Evolutionary conservation across 257 asterid species (phyloP).

Genomic region (Plantago elongata): DNA sequence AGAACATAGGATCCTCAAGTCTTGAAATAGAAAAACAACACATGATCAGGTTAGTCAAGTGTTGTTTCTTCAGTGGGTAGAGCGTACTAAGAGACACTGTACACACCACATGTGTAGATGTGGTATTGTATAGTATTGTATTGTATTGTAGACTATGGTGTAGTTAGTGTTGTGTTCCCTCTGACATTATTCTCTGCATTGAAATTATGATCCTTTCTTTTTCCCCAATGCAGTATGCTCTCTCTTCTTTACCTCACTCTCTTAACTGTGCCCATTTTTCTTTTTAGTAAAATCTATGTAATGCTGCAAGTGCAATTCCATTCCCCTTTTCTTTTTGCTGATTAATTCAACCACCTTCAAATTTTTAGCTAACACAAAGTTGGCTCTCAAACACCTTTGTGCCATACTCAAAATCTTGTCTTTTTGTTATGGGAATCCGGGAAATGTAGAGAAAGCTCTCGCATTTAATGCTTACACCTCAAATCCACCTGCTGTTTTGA

Average conservation of each 20-base stretch:
- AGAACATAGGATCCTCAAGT: too few species aligned
- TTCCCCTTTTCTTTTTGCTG: neutral
- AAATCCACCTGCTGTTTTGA: conserved; percentile 14
- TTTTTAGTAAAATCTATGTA: conserved; percentile 3
- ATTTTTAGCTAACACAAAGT: too few species aligned
- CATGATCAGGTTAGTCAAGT: too few species aligned
- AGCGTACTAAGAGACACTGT: neutral
- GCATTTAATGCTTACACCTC: conserved; percentile 32
- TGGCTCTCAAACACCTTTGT: neutral
- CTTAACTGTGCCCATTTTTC: neutral
- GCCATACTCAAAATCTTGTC: conserved; percentile 3
- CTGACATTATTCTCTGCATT: conserved; percentile 50
- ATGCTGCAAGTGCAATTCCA: neutral
- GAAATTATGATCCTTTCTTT: conserved; percentile 24
- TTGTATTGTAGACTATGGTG: too few species aligned
- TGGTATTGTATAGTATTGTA: too few species aligned
- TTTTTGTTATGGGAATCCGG: conserved; percentile 23
- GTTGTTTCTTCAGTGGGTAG: conserved; percentile 1
- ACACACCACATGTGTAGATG: neutral
- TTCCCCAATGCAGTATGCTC: conserved; percentile 9
- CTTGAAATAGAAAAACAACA: too few species aligned
- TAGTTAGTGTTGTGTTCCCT: conserved; percentile 1
- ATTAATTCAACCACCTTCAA: neutral
- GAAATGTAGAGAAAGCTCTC: conserved; percentile 14
- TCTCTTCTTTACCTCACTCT: neutral